phyloP scores from a whole-genome alignment of 106 monocot species.

The Iris macrosiphon region DNA sequence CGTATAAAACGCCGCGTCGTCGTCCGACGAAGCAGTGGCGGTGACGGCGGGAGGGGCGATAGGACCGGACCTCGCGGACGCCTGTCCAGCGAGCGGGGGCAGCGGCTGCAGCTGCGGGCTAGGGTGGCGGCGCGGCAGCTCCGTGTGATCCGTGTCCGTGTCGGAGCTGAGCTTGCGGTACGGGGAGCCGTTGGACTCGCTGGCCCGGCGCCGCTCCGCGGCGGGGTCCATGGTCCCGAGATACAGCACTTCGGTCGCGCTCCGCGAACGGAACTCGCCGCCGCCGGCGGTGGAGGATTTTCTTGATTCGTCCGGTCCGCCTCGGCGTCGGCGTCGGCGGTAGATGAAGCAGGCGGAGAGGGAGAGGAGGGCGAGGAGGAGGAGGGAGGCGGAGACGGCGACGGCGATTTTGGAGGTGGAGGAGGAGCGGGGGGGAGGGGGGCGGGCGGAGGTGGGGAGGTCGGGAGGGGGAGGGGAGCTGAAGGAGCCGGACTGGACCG shows the following conservation, averaged over 20 bases:
- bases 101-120: constrained; percentile 37
- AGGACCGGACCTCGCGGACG: neutral
- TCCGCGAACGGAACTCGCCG: neutral
- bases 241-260: constrained; percentile 15
- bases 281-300: neutral
- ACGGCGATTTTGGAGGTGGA: neutral
- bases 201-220: neutral
- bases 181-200: constrained; percentile 20
- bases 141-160: constrained; percentile 6
- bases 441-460: neutral
- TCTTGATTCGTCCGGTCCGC: constrained; percentile 3
- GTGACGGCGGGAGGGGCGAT: neutral
- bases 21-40: constrained; percentile 4
- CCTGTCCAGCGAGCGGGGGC: constrained; percentile 13
- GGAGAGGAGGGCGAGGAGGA: neutral
- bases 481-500: neutral
- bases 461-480: neutral
- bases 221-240: constrained; percentile 27
- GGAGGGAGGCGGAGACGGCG: constrained; percentile 3
- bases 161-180: constrained; percentile 22
- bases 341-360: constrained; percentile 9
- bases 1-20: constrained; percentile 24
- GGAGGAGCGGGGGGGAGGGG: neutral
- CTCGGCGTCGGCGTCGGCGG: neutral
- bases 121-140: constrained; percentile 4